Base-by-base conservation (phyloP, 768 basidiomycete species). In the Kwoniella mangroviensis region DNA sequence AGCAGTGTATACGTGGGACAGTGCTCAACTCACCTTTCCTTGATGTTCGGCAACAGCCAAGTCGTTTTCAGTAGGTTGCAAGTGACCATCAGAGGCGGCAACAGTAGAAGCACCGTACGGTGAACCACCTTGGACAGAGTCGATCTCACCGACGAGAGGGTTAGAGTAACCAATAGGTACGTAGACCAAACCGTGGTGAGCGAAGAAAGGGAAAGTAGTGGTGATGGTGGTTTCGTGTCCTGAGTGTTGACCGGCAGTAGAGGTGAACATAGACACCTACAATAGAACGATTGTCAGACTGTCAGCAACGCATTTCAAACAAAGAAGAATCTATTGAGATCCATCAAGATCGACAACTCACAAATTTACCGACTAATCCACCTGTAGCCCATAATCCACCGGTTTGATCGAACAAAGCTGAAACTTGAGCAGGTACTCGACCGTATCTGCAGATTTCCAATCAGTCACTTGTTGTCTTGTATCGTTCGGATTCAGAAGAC, bases 211-310 rank as follows among this genome's bases (percentile, higher is more conserved):
- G 88, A 63, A 87, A 87, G 79, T 83, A 52, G 85, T 84, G 42
- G 84, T 70, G 34, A 77, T 79, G 66, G 84, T 85, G n/a, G 83
- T 69, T 68, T 80, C 79, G 60, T 94, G 92, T n/a, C 93, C 93
- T 68, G 92, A 92, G 65, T 92, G 92, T 12, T 86, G 88, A n/a
- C 86, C 84, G 1, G 86, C 90, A 0, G 90, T 89, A 24, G 90
- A 90, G 58, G 92, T 88, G 84, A 93, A 94, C 52, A 89, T 84
- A 15, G 89, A 60, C 43, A 60, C 58, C 58, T 60, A 60, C 15
- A 19, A 19, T 28, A 28, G 11, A 11, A 49, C 45, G 6, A 49
- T 15, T 19, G 45, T 15, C 19, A 49, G 12, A 49, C 45, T 49
- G 45, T 15, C 19, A 49, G 12, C 45, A 49, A 0, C 9, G 45